Conservation (phyloP, 2,329 filamentous ascomycete species). For the Akanthomyces muscarius region DNA sequence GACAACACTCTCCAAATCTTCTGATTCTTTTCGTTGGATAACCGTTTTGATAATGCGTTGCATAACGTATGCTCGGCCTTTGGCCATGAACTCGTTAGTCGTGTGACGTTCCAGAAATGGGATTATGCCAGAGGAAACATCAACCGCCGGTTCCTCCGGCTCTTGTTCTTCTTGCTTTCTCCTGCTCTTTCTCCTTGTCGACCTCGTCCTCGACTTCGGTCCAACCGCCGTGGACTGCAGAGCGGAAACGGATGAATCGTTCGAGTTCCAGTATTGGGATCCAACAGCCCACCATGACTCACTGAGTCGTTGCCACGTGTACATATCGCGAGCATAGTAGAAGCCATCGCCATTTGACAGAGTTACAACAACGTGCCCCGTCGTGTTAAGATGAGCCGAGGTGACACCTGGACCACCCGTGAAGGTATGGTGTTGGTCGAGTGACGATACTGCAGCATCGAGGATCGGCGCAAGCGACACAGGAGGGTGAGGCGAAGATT, state of each 20-base stretch:
- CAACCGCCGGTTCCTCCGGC: conserved; percentile 39
- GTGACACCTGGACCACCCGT: conserved; percentile 77
- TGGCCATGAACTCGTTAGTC: conserved; percentile 85
- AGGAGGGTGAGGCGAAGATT: conserved; percentile 82
- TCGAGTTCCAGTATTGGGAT: conserved; percentile 98
- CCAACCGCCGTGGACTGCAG: conserved; percentile 69
- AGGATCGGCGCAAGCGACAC: conserved; percentile 84
- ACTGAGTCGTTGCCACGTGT: conserved; percentile 89
- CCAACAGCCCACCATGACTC: conserved; percentile 98
- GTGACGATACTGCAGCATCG: conserved; percentile 75
- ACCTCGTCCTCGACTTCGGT: conserved; percentile 39
- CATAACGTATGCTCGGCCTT: conserved; percentile 85
- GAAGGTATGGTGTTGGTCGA: conserved; percentile 68
- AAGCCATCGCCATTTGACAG: conserved; percentile 94
- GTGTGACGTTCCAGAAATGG: conserved; percentile 92
- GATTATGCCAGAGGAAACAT: conserved; percentile 85
- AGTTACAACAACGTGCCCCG: conserved; percentile 81
- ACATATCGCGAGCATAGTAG: conserved; percentile 80
- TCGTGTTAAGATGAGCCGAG: conserved; percentile 85
- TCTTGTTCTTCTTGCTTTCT: conserved; percentile 36
- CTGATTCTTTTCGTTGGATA: conserved; percentile 83
- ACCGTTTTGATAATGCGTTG: conserved; percentile 88
- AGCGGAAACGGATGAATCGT: conserved; percentile 81
- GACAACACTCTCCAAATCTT: conserved; percentile 84
- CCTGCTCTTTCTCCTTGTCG: conserved; percentile 24